These are phyloP conservation scores for Dryadomyces sulphureus DNA, from an alignment of 2,329 filamentous ascomycete species.

Conservation along the genomic window DNA sequence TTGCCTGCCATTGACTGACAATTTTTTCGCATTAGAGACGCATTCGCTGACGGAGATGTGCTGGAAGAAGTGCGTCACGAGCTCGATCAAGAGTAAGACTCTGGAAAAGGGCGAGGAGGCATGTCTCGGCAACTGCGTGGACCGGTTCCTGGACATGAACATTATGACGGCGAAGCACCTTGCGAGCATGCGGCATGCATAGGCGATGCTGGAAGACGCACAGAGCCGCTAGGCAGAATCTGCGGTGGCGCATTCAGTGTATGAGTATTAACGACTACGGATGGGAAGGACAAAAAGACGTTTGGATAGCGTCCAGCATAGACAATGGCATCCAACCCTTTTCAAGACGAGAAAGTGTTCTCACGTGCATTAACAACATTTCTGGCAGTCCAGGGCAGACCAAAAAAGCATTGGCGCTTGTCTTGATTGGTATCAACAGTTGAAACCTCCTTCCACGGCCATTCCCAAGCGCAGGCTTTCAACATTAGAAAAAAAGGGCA, in stretches of 20 bases:
- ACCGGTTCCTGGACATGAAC: slow-evolving; percentile 85
- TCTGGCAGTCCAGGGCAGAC: neutral
- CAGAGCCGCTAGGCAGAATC: no score
- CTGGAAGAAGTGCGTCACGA: slow-evolving; percentile 86
- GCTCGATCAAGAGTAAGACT: slow-evolving; percentile 53
- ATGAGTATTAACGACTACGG: neutral
- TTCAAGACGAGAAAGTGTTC: neutral
- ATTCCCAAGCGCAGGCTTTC: neutral
- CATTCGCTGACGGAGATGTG: slow-evolving; percentile 56
- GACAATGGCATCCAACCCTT: neutral
- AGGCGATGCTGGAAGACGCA: neutral
- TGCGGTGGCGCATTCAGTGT: no score
- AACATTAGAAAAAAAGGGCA: neutral
- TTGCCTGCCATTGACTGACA: slow-evolving; percentile 14
- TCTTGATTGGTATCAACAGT: neutral
- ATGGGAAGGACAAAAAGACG: neutral
- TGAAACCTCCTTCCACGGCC: neutral
- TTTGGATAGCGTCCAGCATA: neutral
- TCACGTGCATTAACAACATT: no score
- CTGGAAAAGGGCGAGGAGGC: slow-evolving; percentile 66
- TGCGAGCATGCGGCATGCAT: slow-evolving; percentile 37
- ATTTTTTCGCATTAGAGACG: slow-evolving; percentile 26
- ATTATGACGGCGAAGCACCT: slow-evolving; percentile 73
- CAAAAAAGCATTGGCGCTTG: neutral
- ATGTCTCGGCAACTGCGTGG: slow-evolving; percentile 85